Percentiles rank a stretch among this genome's conserved stretches.
Conservation (phyloP, 2,329 filamentous ascomycete genomes). For the Herpomyces periplanetae region DNA sequence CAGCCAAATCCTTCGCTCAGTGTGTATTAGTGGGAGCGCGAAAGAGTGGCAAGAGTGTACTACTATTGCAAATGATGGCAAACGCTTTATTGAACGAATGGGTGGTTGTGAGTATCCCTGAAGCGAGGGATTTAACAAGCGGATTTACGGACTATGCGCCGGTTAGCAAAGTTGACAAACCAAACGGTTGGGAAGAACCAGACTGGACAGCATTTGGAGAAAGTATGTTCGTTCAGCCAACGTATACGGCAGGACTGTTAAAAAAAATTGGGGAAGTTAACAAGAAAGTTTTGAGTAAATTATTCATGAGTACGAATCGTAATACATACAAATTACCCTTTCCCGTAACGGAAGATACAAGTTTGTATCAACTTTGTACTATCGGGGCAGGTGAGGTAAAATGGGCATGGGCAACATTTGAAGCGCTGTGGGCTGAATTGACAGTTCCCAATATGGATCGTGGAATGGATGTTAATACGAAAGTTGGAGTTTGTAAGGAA, state of each 20-base stretch:
- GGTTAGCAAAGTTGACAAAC: too few species aligned
- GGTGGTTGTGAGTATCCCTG: conserved; percentile 59
- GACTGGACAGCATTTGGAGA: conserved; percentile 12
- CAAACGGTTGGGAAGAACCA: too few species aligned
- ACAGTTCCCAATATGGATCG: conserved; percentile 11
- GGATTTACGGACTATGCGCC: conserved; percentile 43
- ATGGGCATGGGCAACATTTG: conserved; percentile 37
- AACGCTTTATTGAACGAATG: conserved; percentile 47
- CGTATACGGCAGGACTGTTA: conserved; percentile 34
- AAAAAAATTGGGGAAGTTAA: conserved; percentile 33
- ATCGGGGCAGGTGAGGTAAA: conserved; percentile 32
- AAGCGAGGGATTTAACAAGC: conserved; percentile 49
- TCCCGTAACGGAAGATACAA: conserved; percentile 15
- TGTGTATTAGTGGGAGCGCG: conserved; percentile 30
- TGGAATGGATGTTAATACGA: too few species aligned
- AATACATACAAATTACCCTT: conserved; percentile 19
- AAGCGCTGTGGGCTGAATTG: conserved; percentile 45
- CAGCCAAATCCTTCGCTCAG: conserved; percentile 9
- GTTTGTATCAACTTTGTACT: conserved; percentile 24
- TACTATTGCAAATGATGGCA: conserved; percentile 44
- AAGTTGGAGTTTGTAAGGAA: too few species aligned
- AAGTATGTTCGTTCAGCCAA: conserved; percentile 31
- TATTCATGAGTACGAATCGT: conserved; percentile 14
- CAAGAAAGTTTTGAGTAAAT: conserved; percentile 15
- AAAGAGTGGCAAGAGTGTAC: conserved; percentile 47